Conservation (phyloP, 306 rosid genomes). For the Pterocarpus santalinus region DNA sequence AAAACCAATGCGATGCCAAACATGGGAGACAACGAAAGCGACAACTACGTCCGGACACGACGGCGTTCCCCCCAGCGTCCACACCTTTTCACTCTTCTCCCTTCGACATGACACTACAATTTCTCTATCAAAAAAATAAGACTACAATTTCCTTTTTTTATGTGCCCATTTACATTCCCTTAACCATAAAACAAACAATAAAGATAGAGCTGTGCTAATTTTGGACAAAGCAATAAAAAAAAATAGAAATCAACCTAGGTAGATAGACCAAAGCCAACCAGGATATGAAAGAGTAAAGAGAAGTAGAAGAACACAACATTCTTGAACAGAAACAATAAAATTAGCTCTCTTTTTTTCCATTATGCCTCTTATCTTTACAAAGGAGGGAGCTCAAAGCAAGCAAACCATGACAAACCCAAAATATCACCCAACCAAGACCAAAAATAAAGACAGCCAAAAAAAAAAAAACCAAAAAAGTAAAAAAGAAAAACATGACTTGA, state of each 20-base stretch:
- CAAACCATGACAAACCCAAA: slow-evolving; percentile 49
- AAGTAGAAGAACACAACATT: background rate
- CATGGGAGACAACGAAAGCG: slow-evolving; percentile 36
- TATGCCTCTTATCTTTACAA: slow-evolving; percentile 52
- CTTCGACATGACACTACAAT: background rate
- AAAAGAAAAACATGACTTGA: background rate
- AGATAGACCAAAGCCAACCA: background rate
- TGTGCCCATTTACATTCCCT: background rate
- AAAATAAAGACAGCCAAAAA: background rate
- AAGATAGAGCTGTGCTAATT: background rate
- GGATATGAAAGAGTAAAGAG: background rate
- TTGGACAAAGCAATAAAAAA: background rate
- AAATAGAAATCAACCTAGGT: background rate
- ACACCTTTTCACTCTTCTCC: background rate
- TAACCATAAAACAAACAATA: slow-evolving; percentile 3
- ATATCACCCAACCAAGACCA: slow-evolving; percentile 7
- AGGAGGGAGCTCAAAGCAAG: slow-evolving; percentile 38
- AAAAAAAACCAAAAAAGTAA: background rate
- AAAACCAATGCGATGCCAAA: background rate
- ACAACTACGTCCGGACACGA: slow-evolving; percentile 34
- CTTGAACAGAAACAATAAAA: slow-evolving; percentile 22
- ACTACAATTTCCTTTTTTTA: background rate
- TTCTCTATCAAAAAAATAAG: too few species aligned
- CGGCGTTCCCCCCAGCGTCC: slow-evolving; percentile 16
- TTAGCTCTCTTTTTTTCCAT: slow-evolving; percentile 22